Percentiles rank a stretch among this genome's conserved stretches.
phyloP scores from a whole-genome alignment of 441 rosid species.

The Kokia cookei region DNA sequence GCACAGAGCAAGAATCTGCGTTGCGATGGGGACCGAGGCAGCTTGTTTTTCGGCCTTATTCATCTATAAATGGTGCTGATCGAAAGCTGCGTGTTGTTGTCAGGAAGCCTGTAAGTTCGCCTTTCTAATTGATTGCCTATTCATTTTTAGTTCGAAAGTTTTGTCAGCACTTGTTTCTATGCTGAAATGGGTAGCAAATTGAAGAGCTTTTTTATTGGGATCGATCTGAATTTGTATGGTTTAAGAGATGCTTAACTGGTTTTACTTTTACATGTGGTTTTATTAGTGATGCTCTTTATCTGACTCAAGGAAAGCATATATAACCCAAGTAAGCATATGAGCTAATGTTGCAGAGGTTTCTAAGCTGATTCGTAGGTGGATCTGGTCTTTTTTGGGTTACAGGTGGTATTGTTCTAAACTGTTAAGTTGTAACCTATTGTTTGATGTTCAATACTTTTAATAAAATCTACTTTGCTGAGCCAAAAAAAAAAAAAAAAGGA shows the following conservation, averaged over 20 bases:
- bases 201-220: background rate
- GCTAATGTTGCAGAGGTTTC: background rate
- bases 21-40: conserved; percentile 70
- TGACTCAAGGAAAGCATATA: background rate
- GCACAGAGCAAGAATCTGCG: conserved; percentile 21
- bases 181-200: no score
- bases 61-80: conserved; percentile 23
- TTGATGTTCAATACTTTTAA: no score
- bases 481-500: background rate
- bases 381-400: no score
- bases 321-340: background rate
- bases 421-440: no score
- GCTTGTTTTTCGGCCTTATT: conserved; percentile 52
- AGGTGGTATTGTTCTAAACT: no score
- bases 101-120: conserved; percentile 66
- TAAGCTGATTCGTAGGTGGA: no score
- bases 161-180: conserved; percentile 7
- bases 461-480: no score
- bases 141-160: conserved; percentile 2
- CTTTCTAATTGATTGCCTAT: background rate
- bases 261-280: background rate
- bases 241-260: conserved; percentile 2
- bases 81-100: conserved; percentile 45
- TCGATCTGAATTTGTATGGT: conserved; percentile 2
- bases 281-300: background rate